A percentile compares a stretch with the other conserved stretches of the same genome.
Conservation (phyloP, 805 yeast species). For the Hanseniaspora occidentalis region DNA sequence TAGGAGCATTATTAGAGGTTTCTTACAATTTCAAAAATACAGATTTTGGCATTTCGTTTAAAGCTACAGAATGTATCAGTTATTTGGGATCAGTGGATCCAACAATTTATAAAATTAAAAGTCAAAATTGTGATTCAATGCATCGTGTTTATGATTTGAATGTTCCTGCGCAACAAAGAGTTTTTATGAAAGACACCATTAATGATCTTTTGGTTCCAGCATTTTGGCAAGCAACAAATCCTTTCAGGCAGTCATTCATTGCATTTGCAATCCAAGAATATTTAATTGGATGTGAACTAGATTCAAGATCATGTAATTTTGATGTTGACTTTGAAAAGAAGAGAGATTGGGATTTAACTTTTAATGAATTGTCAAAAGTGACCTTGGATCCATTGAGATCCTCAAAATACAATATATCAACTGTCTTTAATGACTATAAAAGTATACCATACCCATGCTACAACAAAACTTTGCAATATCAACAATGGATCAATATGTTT, state of each 20-base stretch:
- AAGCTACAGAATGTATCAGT: conserved; percentile 61
- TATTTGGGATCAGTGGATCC: conserved; percentile 67
- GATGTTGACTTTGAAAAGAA: conserved; percentile 18
- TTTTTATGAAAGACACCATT: conserved; percentile 52
- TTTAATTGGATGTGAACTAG: conserved; percentile 47
- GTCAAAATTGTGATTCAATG: conserved; percentile 28
- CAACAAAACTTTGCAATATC: conserved; percentile 39
- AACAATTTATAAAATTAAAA: conserved; percentile 34
- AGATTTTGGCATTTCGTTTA: conserved; percentile 37
- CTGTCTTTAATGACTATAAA: conserved; percentile 34
- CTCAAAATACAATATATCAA: conserved; percentile 57
- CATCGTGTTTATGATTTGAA: conserved; percentile 50
- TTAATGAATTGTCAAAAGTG: conserved; percentile 54
- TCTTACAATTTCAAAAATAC: conserved; percentile 41
- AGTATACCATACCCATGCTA: conserved; percentile 53
- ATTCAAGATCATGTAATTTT: conserved; percentile 23
- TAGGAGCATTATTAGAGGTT: conserved; percentile 42
- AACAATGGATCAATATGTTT: conserved; percentile 60
- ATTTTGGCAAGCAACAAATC: conserved; percentile 84
- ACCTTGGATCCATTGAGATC: conserved; percentile 64
- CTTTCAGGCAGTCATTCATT: conserved; percentile 66
- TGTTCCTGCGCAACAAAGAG: conserved; percentile 46
- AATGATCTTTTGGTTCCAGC: conserved; percentile 65
- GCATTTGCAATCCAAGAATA: conserved; percentile 87
- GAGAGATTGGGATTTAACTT: conserved; percentile 41